Base-by-base conservation (phyloP, 139 green algal species). In the Yamagishiella unicocca region DNA sequence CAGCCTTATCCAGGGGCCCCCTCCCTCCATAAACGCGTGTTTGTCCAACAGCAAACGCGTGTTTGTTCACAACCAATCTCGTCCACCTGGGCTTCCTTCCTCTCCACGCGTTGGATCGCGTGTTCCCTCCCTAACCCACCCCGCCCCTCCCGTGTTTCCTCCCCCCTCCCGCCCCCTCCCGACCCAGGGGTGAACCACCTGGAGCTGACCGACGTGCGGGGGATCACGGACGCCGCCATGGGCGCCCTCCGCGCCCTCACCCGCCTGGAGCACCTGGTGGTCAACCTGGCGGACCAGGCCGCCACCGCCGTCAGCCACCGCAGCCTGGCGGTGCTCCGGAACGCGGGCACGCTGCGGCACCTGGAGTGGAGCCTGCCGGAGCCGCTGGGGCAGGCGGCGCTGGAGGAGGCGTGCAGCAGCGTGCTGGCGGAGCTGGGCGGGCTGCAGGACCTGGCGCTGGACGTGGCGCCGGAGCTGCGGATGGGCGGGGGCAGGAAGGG, bases 141-240 rank as follows among this genome's bases (percentile, higher is more conserved):
- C 4, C 29, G 22, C 9, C 33, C 27, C 27, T 4, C 50, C 17
- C 50, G 50, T 12, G 6, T 58, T 62, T n/a, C 27, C 43, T 5
- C 19, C 45, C 7, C n/a, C n/a, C 73, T 81, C 46, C n/a, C 53
- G 33, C 10, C 27, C 21, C 62, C 29, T n/a, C 25, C 29, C n/a
- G 4, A 7, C 38, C 2, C 62, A 86, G 80, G 80, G 9, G 29
- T 86, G 80, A n/a, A 45, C 24, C 43, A 76, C 31, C 33, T 86
- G 64, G 80, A 86, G 80, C 80, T 86, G n/a, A 78, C 27, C 8
- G 80, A 86, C 21, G 80, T 86, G 64, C 1, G n/a, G 8, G 66
- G 80, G 43, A 43, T 86, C 17, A 58, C 29, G 4, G 64, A 86
- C 43, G 43, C 43, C 27, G 42, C 14, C 43, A 31, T 86, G 35